A percentile compares a stretch with the other conserved stretches of the same genome.
These are phyloP conservation scores for Lecanicillium sp. DNA, from an alignment of 2,329 filamentous ascomycete genomes.

Conservation along the genomic window DNA sequence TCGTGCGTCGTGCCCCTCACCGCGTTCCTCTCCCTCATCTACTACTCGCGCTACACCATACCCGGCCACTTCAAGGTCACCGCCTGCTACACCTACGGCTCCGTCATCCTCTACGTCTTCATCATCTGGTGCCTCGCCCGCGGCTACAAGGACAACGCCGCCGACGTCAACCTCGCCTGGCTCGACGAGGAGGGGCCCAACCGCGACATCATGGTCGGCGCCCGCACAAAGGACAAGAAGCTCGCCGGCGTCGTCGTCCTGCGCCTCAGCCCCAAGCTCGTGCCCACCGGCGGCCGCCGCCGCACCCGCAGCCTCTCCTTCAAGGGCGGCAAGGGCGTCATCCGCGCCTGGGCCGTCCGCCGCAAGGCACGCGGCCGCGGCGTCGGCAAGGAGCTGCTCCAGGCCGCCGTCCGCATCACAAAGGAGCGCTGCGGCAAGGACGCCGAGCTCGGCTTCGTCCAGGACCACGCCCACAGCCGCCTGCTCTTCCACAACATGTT, in stretches of 20 bases:
- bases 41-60: slow-evolving; percentile 20
- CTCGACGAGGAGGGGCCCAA: slow-evolving; percentile 20
- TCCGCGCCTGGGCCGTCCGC: slow-evolving; percentile 78
- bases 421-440: slow-evolving; percentile 63
- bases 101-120: slow-evolving; percentile 7
- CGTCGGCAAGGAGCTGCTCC: slow-evolving; percentile 65
- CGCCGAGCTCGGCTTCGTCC: slow-evolving; percentile 64
- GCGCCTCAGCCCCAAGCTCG: slow-evolving; percentile 47
- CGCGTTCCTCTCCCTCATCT: slow-evolving; percentile 36
- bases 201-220: slow-evolving; percentile 56
- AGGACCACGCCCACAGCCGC: slow-evolving; percentile 69
- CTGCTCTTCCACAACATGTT: slow-evolving; percentile 58
- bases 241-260: slow-evolving; percentile 68
- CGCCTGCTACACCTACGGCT: slow-evolving; percentile 13
- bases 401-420: slow-evolving; percentile 64
- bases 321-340: slow-evolving; percentile 59
- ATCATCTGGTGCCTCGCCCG: slow-evolving; percentile 27
- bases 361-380: slow-evolving; percentile 64
- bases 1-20: slow-evolving; percentile 44
- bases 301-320: slow-evolving; percentile 27
- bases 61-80: slow-evolving; percentile 12
- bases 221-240: slow-evolving; percentile 55
- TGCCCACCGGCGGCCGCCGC: slow-evolving; percentile 20
- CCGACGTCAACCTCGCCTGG: slow-evolving; percentile 13
- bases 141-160: slow-evolving; percentile 24